phyloP scores from a whole-genome alignment of 371 early-diverging fungal species.

The Actinomucor elegans region DNA sequence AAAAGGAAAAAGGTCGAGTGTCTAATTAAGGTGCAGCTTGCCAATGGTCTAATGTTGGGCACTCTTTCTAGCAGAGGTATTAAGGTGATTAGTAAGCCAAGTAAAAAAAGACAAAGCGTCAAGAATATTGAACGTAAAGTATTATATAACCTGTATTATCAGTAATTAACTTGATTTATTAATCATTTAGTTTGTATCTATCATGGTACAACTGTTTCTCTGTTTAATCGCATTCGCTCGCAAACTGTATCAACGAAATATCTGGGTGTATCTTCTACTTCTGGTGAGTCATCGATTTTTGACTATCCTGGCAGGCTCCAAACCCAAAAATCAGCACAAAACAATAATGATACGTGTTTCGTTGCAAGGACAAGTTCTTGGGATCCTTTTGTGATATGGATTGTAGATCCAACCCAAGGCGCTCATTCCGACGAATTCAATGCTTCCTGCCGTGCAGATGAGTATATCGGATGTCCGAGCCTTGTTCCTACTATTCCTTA shows the following conservation, averaged over 20 bases:
- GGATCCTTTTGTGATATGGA: constrained; percentile 85
- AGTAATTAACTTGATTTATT: background rate
- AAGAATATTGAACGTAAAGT: constrained; percentile 67
- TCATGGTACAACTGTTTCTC: constrained; percentile 77
- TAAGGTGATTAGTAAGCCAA: constrained; percentile 78
- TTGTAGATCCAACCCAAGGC: constrained; percentile 60
- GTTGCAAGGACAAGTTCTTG: constrained; percentile 71
- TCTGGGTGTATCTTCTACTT: constrained; percentile 59
- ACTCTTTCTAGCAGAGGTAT: constrained; percentile 70
- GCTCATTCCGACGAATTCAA: constrained; percentile 10
- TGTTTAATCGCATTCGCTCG: constrained; percentile 72
- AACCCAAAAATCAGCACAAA: constrained; percentile 5
- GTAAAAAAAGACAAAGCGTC: constrained; percentile 75
- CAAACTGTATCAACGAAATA: constrained; percentile 89
- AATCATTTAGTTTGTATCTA: constrained; percentile 66
- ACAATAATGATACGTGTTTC: constrained; percentile 53
- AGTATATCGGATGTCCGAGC: constrained; percentile 30
- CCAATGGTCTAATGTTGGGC: constrained; percentile 57
- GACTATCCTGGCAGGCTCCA: constrained; percentile 26
- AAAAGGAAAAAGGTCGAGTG: constrained; percentile 73
- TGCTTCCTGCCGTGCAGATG: constrained; percentile 35
- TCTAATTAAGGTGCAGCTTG: constrained; percentile 62
- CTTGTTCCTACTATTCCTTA: constrained; percentile 40
- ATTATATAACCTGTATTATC: background rate
- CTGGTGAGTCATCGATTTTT: constrained; percentile 30